Evolutionary conservation across 305 asterid genomes (phyloP).

Genomic region (Fraxinus angustifolia): DNA sequence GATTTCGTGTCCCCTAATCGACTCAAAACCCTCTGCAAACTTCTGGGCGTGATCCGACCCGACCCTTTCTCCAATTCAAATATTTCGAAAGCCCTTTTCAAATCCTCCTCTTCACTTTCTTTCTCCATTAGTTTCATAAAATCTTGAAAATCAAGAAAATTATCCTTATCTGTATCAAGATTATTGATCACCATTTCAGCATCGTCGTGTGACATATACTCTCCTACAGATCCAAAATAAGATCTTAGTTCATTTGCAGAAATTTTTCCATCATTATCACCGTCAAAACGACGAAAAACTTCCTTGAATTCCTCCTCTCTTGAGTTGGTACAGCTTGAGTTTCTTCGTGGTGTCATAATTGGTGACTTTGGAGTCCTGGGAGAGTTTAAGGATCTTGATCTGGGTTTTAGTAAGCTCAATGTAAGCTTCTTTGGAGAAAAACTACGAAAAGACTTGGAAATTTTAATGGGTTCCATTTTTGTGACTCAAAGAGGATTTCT

Average conservation of each 20-base stretch:
- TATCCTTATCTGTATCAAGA: conserved; percentile 44
- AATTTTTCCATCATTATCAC: conserved; percentile 45
- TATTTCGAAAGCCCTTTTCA: conserved; percentile 48
- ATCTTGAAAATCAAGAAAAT: conserved; percentile 35
- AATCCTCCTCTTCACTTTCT: conserved; percentile 31
- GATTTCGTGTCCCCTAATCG: conserved; percentile 46
- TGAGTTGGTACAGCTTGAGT: not conserved
- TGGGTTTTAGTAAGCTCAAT: conserved; percentile 20
- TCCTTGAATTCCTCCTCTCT: conserved; percentile 42
- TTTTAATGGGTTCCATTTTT: conserved; percentile 25
- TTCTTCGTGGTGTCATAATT: not conserved
- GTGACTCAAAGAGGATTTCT: too few species aligned
- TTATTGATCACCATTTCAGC: conserved; percentile 35
- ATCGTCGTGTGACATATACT: conserved; percentile 51
- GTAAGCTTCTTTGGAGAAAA: conserved; percentile 26
- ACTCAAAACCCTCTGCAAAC: conserved; percentile 48
- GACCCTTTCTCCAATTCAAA: conserved; percentile 50
- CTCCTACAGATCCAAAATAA: conserved; percentile 46
- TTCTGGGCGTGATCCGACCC: conserved; percentile 54
- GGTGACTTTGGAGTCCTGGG: conserved; percentile 24
- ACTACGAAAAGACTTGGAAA: conserved; percentile 28
- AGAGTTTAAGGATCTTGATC: conserved; percentile 29
- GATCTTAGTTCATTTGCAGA: conserved; percentile 44
- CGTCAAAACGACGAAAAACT: conserved; percentile 54
- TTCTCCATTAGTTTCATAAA: conserved; percentile 37